phyloP scores from a whole-genome alignment of 1,139 yeast genomes.

The Suhomyces ambrosiae region DNA sequence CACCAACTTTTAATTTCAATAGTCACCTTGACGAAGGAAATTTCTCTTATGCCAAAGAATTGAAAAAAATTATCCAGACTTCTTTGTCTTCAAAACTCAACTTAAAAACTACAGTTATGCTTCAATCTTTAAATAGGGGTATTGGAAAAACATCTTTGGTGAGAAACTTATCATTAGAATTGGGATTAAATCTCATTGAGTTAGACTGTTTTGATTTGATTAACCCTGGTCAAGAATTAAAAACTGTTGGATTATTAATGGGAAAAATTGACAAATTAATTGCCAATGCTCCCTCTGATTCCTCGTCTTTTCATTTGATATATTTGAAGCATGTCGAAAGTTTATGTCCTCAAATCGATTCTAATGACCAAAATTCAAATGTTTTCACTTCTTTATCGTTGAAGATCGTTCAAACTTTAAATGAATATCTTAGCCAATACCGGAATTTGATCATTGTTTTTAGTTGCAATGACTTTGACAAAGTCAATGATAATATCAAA shows the following conservation, averaged over 20 bases:
- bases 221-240: constrained; percentile 71
- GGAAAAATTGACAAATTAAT: constrained; percentile 71
- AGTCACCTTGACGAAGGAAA: constrained; percentile 16
- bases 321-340: constrained; percentile 75
- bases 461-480: constrained; percentile 73
- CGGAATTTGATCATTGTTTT: constrained; percentile 57
- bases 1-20: constrained; percentile 41
- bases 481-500: constrained; percentile 65
- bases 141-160: constrained; percentile 77
- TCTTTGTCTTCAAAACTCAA: constrained; percentile 39
- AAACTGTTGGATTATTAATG: constrained; percentile 73
- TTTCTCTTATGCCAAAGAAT: constrained; percentile 55
- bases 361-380: constrained; percentile 59
- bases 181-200: constrained; percentile 71
- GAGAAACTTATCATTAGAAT: constrained; percentile 51
- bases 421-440: constrained; percentile 48
- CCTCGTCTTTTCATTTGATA: constrained; percentile 42
- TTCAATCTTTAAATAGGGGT: constrained; percentile 72
- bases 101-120: constrained; percentile 62
- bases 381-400: constrained; percentile 57
- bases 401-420: constrained; percentile 60
- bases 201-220: constrained; percentile 69
- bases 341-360: constrained; percentile 67
- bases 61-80: constrained; percentile 54
- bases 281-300: constrained; percentile 20